Base-by-base conservation (phyloP, 1,284 basidiomycete genomes). In the Apiotrichum siamense region DNA sequence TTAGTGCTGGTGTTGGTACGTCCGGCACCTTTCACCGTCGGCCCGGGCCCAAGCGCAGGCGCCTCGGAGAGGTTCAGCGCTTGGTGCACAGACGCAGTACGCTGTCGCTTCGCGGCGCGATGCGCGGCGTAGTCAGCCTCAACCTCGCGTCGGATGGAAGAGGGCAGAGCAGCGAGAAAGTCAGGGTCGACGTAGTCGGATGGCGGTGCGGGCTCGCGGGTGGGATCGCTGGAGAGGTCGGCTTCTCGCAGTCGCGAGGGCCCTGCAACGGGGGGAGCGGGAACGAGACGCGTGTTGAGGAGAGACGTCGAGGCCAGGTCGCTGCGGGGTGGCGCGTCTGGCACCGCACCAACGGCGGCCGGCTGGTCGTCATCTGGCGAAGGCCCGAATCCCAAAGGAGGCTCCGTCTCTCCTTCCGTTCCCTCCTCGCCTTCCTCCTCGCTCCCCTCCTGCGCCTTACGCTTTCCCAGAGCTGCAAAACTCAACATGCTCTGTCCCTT, bases 161-260 rank as follows among this genome's bases (percentile, higher is more conserved):
- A 41, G 11, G 69, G 66, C 10, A 70, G 47, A 17, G 65, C 64
- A 32, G 63, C 69, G 10, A 71, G 62, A 32, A 67, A 67, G 1
- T 67, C 68, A 0, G 72, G 64, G 44, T 69, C 68, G 25, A 72
- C 61, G 17, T 61, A 64, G 26, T 65, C 59, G 0, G 63, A 57
- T 7, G 64, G 59, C 12, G 50, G 49, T 2, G 32, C 26, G 1
- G 40, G 37, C 7, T 11, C 17, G 53, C 40, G 5, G 40, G 33
- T 11, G 52, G 18, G 29, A 15, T 13, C 11, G 15, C 52, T 31
- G 29, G 29, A 15, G 29, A n/a, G n/a, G n/a, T n/a, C n/a, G n/a
- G n/a, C n/a, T n/a, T n/a, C n/a, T n/a, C n/a, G n/a, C n/a, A n/a
- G n/a, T n/a, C n/a, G n/a, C n/a, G n/a, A n/a, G n/a, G n/a, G n/a